These are phyloP conservation scores for Beauveria sp. DNA, from an alignment of 2,329 filamentous ascomycete species.

Conservation along the genomic window DNA sequence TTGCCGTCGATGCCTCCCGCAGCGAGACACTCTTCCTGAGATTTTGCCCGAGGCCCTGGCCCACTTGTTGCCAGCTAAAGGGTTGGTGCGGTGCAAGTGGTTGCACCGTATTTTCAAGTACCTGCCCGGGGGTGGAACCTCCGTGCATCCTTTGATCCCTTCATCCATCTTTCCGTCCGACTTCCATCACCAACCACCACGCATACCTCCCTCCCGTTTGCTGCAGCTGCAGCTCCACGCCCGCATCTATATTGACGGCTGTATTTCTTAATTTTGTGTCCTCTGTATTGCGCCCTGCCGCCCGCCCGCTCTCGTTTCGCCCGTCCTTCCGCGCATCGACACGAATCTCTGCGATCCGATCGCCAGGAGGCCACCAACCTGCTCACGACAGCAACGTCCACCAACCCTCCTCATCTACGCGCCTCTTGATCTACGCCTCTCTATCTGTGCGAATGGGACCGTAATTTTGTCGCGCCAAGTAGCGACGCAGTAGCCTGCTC, in stretches of 20 bases:
- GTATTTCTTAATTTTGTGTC: neutral
- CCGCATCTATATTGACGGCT: neutral
- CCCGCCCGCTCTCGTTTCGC: neutral
- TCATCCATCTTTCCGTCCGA: conserved; percentile 2
- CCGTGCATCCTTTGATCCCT: conserved; percentile 8
- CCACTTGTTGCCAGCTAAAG: neutral
- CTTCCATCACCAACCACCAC: neutral
- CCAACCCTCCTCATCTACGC: neutral
- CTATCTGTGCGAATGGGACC: conserved; percentile 16
- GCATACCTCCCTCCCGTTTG: neutral
- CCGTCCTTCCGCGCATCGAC: neutral
- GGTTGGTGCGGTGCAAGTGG: neutral
- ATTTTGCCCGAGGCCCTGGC: neutral
- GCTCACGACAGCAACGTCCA: neutral
- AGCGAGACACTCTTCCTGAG: too few relatives aligned
- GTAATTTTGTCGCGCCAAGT: conserved; percentile 12
- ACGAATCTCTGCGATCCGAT: conserved; percentile 11
- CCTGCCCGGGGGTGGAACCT: conserved; percentile 10
- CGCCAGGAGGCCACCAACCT: neutral
- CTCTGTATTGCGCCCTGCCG: neutral
- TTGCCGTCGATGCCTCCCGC: too few relatives aligned
- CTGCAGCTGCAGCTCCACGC: neutral
- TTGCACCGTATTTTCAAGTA: conserved; percentile 1
- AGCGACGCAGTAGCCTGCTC: conserved; percentile 16
- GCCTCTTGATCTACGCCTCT: neutral